phyloP scores from a whole-genome alignment of 2,329 filamentous ascomycete species.

The Geoglossum cookeanum region DNA sequence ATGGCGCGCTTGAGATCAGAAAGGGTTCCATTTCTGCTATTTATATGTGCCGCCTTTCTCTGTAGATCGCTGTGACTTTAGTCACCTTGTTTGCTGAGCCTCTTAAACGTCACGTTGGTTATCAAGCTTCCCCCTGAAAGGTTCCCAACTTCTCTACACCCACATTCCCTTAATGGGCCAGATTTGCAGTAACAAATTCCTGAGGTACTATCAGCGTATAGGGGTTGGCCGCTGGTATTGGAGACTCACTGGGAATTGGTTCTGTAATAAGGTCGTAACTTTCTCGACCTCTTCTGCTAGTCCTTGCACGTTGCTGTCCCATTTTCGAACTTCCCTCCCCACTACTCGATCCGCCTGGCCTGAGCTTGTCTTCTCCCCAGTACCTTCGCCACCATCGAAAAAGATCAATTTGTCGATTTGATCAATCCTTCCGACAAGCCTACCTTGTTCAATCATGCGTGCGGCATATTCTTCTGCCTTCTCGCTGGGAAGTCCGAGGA shows the following conservation, averaged over 20 bases:
- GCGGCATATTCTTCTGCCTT: conserved; percentile 84
- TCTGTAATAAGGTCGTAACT: conserved; percentile 62
- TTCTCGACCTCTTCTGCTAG: conserved; percentile 80
- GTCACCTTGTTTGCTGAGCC: no score
- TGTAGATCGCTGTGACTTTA: no score
- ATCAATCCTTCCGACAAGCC: conserved; percentile 75
- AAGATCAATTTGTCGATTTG: conserved; percentile 79
- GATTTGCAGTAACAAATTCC: conserved; percentile 4
- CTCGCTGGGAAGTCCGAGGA: conserved; percentile 61
- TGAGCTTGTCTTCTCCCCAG: conserved; percentile 34
- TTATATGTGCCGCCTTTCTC: no score
- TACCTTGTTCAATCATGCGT: conserved; percentile 87
- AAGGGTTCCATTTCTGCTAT: no score
- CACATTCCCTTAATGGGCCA: neutral
- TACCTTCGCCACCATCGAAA: conserved; percentile 60
- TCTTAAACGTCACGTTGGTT: no score
- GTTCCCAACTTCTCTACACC: neutral
- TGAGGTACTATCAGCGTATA: neutral
- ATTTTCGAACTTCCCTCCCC: conserved; percentile 40
- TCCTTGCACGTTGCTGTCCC: conserved; percentile 77
- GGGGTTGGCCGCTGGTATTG: neutral
- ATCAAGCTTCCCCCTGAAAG: neutral
- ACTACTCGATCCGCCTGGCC: conserved; percentile 40
- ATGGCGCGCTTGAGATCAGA: no score
- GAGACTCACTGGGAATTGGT: conserved; percentile 50